Conservation (phyloP, 257 asterid species). For the Solanum ossicruentum region DNA sequence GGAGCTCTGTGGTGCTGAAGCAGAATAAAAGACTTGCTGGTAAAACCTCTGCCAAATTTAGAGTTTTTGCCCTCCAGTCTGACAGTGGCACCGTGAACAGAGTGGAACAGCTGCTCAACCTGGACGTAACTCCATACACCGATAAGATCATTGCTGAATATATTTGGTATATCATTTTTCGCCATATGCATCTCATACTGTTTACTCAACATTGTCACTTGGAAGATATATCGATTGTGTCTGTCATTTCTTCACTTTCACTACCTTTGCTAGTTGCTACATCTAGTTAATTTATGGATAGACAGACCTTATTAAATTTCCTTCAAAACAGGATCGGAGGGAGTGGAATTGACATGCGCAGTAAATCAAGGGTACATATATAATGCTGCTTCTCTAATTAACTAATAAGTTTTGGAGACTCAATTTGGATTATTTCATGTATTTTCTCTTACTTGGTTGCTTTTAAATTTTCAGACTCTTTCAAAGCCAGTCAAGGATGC, state of each 20-base stretch:
- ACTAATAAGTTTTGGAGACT: not conserved
- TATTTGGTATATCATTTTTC: slow-evolving; percentile 44
- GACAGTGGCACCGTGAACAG: slow-evolving; percentile 67
- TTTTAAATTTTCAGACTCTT: slow-evolving; percentile 43
- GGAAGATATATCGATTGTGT: not conserved
- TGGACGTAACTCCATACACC: slow-evolving; percentile 72
- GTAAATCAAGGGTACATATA: slow-evolving; percentile 73
- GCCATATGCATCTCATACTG: not conserved
- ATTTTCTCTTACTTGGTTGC: not conserved
- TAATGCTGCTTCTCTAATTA: not conserved
- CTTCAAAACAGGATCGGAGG: slow-evolving; percentile 75
- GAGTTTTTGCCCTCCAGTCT: slow-evolving; percentile 51
- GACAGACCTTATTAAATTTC: not conserved
- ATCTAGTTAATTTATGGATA: not conserved
- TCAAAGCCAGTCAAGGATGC: slow-evolving; percentile 82
- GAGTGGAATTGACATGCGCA: slow-evolving; percentile 76
- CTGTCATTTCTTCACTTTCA: not conserved
- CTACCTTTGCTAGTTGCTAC: not conserved
- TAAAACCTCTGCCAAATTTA: slow-evolving; percentile 48
- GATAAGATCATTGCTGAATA: slow-evolving; percentile 91
- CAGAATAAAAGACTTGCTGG: slow-evolving; percentile 46
- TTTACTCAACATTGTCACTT: not conserved
- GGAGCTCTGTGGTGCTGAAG: slow-evolving; percentile 60
- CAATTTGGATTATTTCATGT: not conserved
- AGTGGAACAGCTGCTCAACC: slow-evolving; percentile 72